Evolutionary conservation across 108 stramenopile genomes (phyloP).

Genomic region (Nannochloropsis oceanica): DNA sequence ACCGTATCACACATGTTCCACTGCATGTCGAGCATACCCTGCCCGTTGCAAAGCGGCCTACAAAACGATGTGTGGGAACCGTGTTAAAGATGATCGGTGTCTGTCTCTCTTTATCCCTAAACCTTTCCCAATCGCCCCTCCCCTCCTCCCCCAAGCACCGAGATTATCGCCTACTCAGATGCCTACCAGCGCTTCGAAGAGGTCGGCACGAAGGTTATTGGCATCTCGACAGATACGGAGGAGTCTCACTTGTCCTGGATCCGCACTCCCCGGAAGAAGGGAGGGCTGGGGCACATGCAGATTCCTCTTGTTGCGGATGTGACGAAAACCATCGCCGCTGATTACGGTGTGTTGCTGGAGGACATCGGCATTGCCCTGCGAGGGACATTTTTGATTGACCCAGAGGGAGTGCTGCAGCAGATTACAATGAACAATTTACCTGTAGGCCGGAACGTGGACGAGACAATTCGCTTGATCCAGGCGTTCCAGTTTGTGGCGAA

Average conservation of each 20-base stretch:
- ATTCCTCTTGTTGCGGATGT: constrained; percentile 43
- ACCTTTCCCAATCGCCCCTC: background rate
- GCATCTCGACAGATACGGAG: constrained; percentile 36
- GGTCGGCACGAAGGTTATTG: constrained; percentile 14
- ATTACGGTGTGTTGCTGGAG: constrained; percentile 39
- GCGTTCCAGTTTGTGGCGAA: constrained; percentile 43
- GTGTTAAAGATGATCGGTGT: too few species aligned
- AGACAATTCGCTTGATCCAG: constrained; percentile 40
- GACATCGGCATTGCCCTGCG: constrained; percentile 36
- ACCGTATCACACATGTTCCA: too few species aligned
- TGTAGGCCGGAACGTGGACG: constrained; percentile 44
- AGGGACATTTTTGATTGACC: constrained; percentile 43
- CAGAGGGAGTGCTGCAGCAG: constrained; percentile 34
- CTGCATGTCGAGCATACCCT: too few species aligned
- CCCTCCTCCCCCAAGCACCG: constrained; percentile 16
- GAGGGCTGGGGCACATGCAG: constrained; percentile 42
- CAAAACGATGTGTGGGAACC: too few species aligned
- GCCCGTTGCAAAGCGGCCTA: too few species aligned
- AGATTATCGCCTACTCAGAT: constrained; percentile 43
- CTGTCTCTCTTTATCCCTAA: background rate
- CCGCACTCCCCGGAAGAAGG: constrained; percentile 32
- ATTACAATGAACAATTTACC: constrained; percentile 43
- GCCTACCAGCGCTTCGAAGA: constrained; percentile 13
- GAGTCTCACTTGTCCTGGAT: constrained; percentile 39
- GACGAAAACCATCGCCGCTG: constrained; percentile 37